phyloP scores from a whole-genome alignment of 2,329 filamentous ascomycete species.

The Penicillium sp. region DNA sequence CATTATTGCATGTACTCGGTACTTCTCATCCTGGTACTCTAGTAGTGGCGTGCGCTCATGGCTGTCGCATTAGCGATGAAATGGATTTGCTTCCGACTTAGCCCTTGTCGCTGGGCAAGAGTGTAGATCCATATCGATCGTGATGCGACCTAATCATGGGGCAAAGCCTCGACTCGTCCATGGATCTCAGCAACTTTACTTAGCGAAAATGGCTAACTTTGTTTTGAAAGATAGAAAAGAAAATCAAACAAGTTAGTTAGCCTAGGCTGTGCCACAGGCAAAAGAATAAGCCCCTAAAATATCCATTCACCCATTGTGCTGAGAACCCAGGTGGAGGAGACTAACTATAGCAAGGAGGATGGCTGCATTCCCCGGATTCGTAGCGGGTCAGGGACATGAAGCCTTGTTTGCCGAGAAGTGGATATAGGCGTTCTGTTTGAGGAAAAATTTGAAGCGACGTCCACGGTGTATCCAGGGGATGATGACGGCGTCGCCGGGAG shows the following conservation, averaged over 20 bases:
- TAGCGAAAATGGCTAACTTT: background rate
- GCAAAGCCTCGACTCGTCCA: background rate
- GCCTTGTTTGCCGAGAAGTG: background rate
- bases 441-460: background rate
- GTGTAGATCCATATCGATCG: background rate
- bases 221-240: background rate
- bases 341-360: background rate
- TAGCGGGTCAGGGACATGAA: background rate
- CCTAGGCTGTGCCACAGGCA: background rate
- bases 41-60: background rate
- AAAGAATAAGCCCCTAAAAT: background rate
- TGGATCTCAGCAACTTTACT: background rate
- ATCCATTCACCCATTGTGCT: background rate
- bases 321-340: background rate
- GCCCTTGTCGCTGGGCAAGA: background rate
- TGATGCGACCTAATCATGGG: background rate
- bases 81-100: background rate
- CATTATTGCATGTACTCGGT: slow-evolving; percentile 6
- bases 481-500: background rate
- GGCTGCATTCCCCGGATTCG: background rate
- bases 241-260: background rate
- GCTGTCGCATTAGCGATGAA: no score
- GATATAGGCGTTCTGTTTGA: background rate
- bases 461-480: background rate
- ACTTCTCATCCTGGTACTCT: slow-evolving; percentile 2